Conservation (phyloP, 2,329 filamentous ascomycete genomes). For the Coccinonectria pachysandricola region DNA sequence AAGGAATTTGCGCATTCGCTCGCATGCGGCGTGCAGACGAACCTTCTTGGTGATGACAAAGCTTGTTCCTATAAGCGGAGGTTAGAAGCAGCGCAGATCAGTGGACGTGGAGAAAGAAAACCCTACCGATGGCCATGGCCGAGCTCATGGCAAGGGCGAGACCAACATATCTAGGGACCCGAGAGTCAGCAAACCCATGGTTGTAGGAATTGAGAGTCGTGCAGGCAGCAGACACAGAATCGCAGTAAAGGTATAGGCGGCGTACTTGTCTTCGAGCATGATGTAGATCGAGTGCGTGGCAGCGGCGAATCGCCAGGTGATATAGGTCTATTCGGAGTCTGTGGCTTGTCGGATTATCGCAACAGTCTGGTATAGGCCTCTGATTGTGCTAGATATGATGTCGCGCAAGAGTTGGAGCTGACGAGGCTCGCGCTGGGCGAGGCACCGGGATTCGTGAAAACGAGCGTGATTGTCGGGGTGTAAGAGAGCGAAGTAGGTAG, state of each 20-base stretch:
- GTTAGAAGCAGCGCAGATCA: constrained; percentile 12
- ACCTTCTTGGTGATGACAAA: constrained; percentile 99
- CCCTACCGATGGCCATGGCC: constrained; percentile 65
- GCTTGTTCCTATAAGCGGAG: constrained; percentile 58
- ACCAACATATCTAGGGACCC: constrained; percentile 56
- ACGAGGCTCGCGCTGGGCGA: constrained; percentile 18
- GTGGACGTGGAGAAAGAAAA: too few species aligned
- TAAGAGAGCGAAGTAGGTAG: too few species aligned
- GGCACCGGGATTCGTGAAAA: constrained; percentile 8
- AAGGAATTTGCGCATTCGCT: too few species aligned
- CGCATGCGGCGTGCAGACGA: constrained; percentile 15
- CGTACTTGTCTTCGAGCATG: constrained; percentile 32
- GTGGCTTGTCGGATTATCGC: too few species aligned
- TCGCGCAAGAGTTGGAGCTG: constrained; percentile 6
- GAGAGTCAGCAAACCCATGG: constrained; percentile 11
- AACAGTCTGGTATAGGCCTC: constrained; percentile 2
- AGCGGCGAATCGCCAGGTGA: constrained; percentile 10
- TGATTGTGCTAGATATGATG: constrained; percentile 6
- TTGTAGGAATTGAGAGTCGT: constrained; percentile 1
- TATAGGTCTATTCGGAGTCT: constrained; percentile 1
- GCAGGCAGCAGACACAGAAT: constrained; percentile 3
- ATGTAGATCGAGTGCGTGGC: constrained; percentile 10
- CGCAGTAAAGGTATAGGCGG: constrained; percentile 6
- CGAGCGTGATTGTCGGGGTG: constrained; percentile 3
- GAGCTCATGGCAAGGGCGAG: constrained; percentile 65